phyloP scores from a whole-genome alignment of 2,329 filamentous ascomycete species.

The Xylaria hypoxylon region DNA sequence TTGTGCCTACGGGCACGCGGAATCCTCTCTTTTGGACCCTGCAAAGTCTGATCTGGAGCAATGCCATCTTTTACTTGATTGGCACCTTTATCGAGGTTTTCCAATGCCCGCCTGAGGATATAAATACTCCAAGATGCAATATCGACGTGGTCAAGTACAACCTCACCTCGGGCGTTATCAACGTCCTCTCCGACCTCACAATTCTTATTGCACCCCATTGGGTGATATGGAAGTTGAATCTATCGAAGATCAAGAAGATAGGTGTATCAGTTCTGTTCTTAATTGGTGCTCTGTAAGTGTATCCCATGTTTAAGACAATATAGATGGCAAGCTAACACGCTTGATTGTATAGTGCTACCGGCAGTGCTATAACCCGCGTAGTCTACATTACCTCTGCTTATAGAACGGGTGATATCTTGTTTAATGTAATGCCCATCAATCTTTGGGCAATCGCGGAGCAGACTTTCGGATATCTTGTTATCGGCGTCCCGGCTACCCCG shows the following conservation, averaged over 20 bases:
- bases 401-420: constrained; percentile 31
- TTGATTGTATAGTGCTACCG: constrained; percentile 29
- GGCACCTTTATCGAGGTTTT: constrained; percentile 40
- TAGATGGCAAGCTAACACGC: not conserved
- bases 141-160: constrained; percentile 38
- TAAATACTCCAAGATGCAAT: constrained; percentile 25
- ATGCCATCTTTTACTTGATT: constrained; percentile 37
- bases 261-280: constrained; percentile 38
- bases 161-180: constrained; percentile 36
- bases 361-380: constrained; percentile 34
- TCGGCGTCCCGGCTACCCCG: constrained; percentile 35
- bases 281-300: constrained; percentile 37
- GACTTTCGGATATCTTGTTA: constrained; percentile 39
- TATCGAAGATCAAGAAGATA: constrained; percentile 31
- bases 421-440: constrained; percentile 31
- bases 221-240: constrained; percentile 39
- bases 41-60: constrained; percentile 25
- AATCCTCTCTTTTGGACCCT: constrained; percentile 35
- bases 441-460: constrained; percentile 39
- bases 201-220: constrained; percentile 39
- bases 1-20: constrained; percentile 31
- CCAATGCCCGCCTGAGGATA: constrained; percentile 35
- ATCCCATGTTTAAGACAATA: not conserved
- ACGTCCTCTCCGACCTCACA: constrained; percentile 38
- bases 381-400: constrained; percentile 27